Percentiles rank a stretch among this genome's conserved stretches.
These are phyloP conservation scores for Xylariaceae sp. DNA, from an alignment of 2,329 filamentous ascomycete genomes.

Conservation along the genomic window DNA sequence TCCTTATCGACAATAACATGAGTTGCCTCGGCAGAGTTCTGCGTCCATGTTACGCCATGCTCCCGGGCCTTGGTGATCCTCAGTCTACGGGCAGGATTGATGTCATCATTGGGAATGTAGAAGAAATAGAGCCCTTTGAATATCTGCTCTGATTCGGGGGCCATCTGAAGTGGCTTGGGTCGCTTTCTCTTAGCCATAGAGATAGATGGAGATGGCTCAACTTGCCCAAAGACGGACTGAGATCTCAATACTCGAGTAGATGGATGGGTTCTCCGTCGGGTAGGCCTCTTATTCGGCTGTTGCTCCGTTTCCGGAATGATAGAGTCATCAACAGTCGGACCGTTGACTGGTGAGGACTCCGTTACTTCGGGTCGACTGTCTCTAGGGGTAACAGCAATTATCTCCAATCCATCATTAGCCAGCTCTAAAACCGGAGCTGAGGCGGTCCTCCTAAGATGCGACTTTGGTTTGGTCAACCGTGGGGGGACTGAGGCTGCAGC, in stretches of 20 bases:
- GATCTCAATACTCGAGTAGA: constrained; percentile 30
- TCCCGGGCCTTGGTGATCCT: constrained; percentile 78
- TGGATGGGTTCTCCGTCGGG: constrained; percentile 19
- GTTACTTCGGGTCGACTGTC: constrained; percentile 1
- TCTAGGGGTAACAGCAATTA: constrained; percentile 33
- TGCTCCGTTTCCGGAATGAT: constrained; percentile 32
- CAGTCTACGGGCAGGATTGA: constrained; percentile 68
- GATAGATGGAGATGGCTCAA: constrained; percentile 31
- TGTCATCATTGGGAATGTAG: constrained; percentile 83
- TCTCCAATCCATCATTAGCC: constrained; percentile 28
- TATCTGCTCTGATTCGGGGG: constrained; percentile 61
- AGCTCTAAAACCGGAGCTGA: constrained; percentile 24
- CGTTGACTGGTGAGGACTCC: neutral
- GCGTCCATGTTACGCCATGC: constrained; percentile 76
- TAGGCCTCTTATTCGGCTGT: constrained; percentile 16
- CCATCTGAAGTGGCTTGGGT: constrained; percentile 48
- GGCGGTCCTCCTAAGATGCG: constrained; percentile 14
- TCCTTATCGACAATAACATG: constrained; percentile 81
- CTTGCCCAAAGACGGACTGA: constrained; percentile 27
- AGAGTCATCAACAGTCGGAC: constrained; percentile 7
- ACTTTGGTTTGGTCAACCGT: neutral
- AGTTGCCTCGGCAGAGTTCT: constrained; percentile 66
- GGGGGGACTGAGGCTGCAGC: constrained; percentile 21
- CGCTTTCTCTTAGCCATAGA: constrained; percentile 56
- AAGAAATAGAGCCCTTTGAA: constrained; percentile 70